These are phyloP conservation scores for Bullera alba DNA, from an alignment of 768 basidiomycete genomes.

Conservation along the genomic window DNA sequence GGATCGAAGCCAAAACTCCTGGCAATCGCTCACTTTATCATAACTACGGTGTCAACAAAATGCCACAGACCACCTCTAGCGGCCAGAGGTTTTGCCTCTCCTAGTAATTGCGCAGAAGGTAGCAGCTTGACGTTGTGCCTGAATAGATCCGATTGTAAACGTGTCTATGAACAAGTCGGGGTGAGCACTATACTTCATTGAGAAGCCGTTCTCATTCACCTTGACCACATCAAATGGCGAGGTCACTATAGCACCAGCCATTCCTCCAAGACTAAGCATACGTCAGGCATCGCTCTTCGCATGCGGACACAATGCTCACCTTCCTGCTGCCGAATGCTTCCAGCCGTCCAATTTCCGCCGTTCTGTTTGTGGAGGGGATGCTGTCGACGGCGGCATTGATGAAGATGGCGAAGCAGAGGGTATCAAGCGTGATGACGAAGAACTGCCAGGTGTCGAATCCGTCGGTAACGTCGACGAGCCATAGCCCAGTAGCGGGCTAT, in stretches of 20 bases:
- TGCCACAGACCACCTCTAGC: slow-evolving; percentile 66
- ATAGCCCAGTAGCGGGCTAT: too few relatives aligned
- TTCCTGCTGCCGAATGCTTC: slow-evolving; percentile 37
- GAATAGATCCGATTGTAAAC: slow-evolving; percentile 86
- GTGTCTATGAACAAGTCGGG: slow-evolving; percentile 52
- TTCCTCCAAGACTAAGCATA: slow-evolving; percentile 81
- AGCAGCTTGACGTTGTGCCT: slow-evolving; percentile 32
- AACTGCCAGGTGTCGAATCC: slow-evolving; percentile 6
- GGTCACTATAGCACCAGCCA: slow-evolving; percentile 94
- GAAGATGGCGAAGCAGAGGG: slow-evolving; percentile 59
- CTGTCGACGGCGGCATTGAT: slow-evolving; percentile 21
- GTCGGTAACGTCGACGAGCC: too few relatives aligned
- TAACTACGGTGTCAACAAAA: slow-evolving; percentile 88
- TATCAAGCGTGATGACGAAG: slow-evolving; percentile 35
- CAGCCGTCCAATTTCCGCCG: slow-evolving; percentile 31
- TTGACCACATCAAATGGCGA: slow-evolving; percentile 98
- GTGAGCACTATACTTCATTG: background rate
- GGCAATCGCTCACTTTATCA: slow-evolving; percentile 65
- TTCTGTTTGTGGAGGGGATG: slow-evolving; percentile 13
- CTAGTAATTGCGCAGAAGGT: slow-evolving; percentile 30
- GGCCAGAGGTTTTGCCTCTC: too few relatives aligned
- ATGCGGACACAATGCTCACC: slow-evolving; percentile 11
- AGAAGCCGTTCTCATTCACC: slow-evolving; percentile 14
- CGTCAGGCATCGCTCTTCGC: background rate
- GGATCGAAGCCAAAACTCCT: background rate